Percentiles rank a stretch among this genome's conserved stretches.
These are phyloP conservation scores for Vitis rotundifolia DNA, from an alignment of 164 flowering plant genomes.

Conservation along the genomic window DNA sequence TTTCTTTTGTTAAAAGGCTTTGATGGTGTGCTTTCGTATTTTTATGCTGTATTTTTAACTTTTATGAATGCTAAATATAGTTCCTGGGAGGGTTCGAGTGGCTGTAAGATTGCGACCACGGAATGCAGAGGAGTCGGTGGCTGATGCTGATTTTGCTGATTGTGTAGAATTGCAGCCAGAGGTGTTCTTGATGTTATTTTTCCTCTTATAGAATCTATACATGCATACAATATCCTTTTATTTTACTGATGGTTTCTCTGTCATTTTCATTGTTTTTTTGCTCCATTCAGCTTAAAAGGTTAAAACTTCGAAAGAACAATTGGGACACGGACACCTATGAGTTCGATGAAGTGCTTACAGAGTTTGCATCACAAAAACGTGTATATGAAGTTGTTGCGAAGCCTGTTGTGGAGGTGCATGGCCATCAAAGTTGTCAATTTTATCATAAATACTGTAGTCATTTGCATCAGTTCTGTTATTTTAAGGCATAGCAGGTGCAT, in stretches of 20 bases:
- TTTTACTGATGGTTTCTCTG: no score
- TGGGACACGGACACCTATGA: constrained; percentile 95
- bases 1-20: no score
- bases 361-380: constrained; percentile 96
- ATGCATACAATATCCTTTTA: no score
- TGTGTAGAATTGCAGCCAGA: constrained; percentile 98
- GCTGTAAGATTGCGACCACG: constrained; percentile 91
- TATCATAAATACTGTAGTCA: neutral
- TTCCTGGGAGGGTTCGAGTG: constrained; percentile 90
- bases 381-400: constrained; percentile 98
- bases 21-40: neutral
- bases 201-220: neutral
- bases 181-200: constrained; percentile 37
- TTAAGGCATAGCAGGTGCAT: neutral
- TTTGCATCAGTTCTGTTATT: neutral
- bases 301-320: constrained; percentile 89
- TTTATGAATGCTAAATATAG: constrained; percentile 27
- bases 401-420: constrained; percentile 93
- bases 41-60: neutral
- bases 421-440: neutral
- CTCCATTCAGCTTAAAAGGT: constrained; percentile 74
- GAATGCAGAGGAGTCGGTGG: constrained; percentile 76
- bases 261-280: neutral
- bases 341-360: constrained; percentile 97
- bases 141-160: constrained; percentile 99